A percentile compares a stretch with the other conserved stretches of the same genome.
Evolutionary conservation across 2,329 filamentous ascomycete genomes (phyloP).

Genomic region (Polytolypa hystricis): DNA sequence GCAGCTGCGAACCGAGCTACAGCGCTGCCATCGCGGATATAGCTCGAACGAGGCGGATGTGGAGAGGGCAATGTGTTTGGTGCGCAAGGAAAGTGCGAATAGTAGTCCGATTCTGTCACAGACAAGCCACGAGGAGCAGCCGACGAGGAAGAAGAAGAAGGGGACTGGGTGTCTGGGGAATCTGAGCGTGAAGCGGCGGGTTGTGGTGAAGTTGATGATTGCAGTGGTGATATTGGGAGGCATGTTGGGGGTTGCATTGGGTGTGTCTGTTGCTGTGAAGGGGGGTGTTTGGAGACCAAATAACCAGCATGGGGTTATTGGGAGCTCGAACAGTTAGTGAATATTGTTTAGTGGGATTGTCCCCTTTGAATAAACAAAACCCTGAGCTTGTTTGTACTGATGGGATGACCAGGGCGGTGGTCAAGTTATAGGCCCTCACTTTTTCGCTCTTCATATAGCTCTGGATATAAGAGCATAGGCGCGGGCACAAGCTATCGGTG

Average conservation of each 20-base stretch:
- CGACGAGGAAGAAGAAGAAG: slow-evolving; percentile 24
- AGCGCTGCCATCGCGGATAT: slow-evolving; percentile 9
- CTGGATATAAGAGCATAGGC: no score
- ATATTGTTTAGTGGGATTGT: no score
- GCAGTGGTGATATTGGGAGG: slow-evolving; percentile 32
- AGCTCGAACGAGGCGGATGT: slow-evolving; percentile 10
- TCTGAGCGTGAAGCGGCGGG: slow-evolving; percentile 25
- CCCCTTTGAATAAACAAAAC: no score
- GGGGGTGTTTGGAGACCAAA: slow-evolving; percentile 33
- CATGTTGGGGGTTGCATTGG: slow-evolving; percentile 36
- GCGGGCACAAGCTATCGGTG: no score
- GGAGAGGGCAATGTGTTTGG: not conserved
- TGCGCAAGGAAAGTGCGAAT: slow-evolving; percentile 8
- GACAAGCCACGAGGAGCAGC: slow-evolving; percentile 23
- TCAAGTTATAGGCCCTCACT: no score
- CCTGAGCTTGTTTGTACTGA: no score
- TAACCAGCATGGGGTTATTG: slow-evolving; percentile 20
- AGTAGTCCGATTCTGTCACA: slow-evolving; percentile 9
- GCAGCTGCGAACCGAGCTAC: slow-evolving; percentile 10
- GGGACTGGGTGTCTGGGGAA: slow-evolving; percentile 24
- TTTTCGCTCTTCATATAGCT: no score
- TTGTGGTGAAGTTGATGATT: slow-evolving; percentile 29
- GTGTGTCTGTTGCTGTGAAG: slow-evolving; percentile 33
- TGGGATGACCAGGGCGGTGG: no score
- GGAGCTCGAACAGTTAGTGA: no score